Evolutionary conservation across 2,329 filamentous ascomycete genomes (phyloP), one percentile per base, ranked within the genome.

Genomic region (Bipolaris sorokiniana): DNA sequence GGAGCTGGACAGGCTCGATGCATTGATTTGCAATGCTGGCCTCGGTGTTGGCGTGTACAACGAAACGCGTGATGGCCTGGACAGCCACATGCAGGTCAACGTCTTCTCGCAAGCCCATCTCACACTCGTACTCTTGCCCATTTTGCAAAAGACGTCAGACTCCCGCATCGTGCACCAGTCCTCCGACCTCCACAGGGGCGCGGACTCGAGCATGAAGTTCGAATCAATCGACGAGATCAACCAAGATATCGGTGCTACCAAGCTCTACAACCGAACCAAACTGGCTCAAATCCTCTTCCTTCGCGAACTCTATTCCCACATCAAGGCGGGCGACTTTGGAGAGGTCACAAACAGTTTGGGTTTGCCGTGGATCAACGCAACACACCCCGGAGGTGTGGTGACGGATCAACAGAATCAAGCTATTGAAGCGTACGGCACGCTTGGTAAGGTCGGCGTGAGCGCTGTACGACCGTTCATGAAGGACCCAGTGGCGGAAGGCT

Each of bases 61-160:
- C 34, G 75, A 81, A 65, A 82, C 81, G 11, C 75, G 75, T 50
- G 81, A 86, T 54, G 80, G 82, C 23, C 71, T 85, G 48, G 81
- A 83, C 65, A 76, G 73, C 41, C 79, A 82, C 63, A 82, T 83
- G 72, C 79, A 83, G 65, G 76, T 83, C 60, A 83, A 84, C 59
- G 73, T 81, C 57, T 77, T 83, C 61, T 76, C 80, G 15, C 81
- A 83, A 59, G 78, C 81, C 57, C 82, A 82, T 61, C 74, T 84
- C 1, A 73, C 77, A n/a, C 73, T 82, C 58, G 76, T 70, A 0
- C 71, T 83, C 7, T 76, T 83, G 6, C 81, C 81, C 1, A 61
- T 78, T 34, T 75, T 83, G 6, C 70, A 77, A 56, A 74, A 74
- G 49, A 83, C 80, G 4, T 74, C 74, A 1, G 70, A 80, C 61